phyloP scores from a whole-genome alignment of 192 early-diverging fungal species.

The Coemansia sp. region DNA sequence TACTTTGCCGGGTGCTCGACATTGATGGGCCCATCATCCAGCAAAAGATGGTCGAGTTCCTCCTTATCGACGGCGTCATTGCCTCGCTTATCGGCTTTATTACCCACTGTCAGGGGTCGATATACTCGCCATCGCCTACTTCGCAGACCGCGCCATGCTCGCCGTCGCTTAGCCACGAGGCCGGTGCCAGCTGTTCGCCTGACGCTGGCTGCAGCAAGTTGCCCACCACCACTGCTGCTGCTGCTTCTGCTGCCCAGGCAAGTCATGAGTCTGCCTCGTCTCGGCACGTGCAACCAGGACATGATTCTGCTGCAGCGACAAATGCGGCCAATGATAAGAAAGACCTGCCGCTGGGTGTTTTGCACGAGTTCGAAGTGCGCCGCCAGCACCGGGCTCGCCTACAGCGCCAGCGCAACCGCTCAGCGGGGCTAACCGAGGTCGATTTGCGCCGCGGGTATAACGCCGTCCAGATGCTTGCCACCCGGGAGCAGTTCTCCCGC shows the following conservation, averaged over 20 bases:
- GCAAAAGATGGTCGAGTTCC: conserved; percentile 55
- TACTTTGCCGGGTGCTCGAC: conserved; percentile 49
- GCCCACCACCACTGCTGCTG: neutral
- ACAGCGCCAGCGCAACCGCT: conserved; percentile 40
- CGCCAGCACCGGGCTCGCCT: conserved; percentile 37
- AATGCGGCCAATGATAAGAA: neutral
- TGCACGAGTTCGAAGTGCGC: conserved; percentile 41
- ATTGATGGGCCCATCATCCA: conserved; percentile 52
- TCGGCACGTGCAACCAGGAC: conserved; percentile 1
- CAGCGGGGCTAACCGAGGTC: conserved; percentile 30
- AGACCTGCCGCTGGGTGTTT: conserved; percentile 12
- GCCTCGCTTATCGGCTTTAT: conserved; percentile 51
- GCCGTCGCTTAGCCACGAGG: conserved; percentile 18
- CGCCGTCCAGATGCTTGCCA: conserved; percentile 44
- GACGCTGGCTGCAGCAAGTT: neutral
- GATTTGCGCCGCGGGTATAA: conserved; percentile 49
- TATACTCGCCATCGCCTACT: conserved; percentile 30
- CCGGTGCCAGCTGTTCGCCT: conserved; percentile 1
- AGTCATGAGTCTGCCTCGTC: neutral
- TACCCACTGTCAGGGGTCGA: conserved; percentile 45
- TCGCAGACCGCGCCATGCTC: conserved; percentile 41
- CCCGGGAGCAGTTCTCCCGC: conserved; percentile 34
- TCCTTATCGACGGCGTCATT: conserved; percentile 53
- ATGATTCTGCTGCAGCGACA: neutral
- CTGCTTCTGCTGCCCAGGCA: neutral